Evolutionary conservation across 2,329 filamentous ascomycete species (phyloP).

Genomic region (Pseudopyricularia javanii): DNA sequence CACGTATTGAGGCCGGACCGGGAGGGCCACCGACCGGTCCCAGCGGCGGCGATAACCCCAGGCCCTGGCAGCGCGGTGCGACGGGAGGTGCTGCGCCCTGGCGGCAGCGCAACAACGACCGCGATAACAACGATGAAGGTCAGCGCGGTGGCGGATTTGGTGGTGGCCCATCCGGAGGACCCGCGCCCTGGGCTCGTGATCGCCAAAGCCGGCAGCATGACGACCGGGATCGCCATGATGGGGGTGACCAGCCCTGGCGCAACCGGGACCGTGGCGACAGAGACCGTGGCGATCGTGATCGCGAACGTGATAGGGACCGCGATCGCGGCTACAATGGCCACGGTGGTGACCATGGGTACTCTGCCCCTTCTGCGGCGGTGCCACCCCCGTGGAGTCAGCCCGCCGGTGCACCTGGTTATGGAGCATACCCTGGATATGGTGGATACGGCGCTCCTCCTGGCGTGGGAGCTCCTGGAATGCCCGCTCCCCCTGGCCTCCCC

Average conservation of each 20-base stretch:
- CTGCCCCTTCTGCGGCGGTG: conserved; percentile 38
- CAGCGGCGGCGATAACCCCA: conserved; percentile 32
- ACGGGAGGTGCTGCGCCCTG: conserved; percentile 78
- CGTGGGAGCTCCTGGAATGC: conserved; percentile 14
- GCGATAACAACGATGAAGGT: conserved; percentile 26
- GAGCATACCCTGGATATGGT: conserved; percentile 12
- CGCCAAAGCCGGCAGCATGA: conserved; percentile 32
- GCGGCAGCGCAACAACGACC: conserved; percentile 38
- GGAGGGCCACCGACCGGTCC: conserved; percentile 7
- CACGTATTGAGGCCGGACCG: conserved; percentile 9
- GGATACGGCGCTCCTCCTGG: conserved; percentile 40
- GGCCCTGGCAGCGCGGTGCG: conserved; percentile 81
- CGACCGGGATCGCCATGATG: conserved; percentile 20
- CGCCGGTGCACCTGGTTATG: conserved; percentile 35
- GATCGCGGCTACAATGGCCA: not conserved
- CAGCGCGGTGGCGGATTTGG: conserved; percentile 16
- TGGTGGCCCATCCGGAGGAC: conserved; percentile 21
- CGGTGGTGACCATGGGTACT: conserved; percentile 12
- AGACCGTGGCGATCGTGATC: not conserved
- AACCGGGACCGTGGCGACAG: conserved; percentile 1
- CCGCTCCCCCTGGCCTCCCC: conserved; percentile 6
- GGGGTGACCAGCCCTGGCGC: conserved; percentile 10
- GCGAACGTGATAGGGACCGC: conserved; percentile 6
- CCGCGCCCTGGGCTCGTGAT: conserved; percentile 51
- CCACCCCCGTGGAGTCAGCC: conserved; percentile 27